A percentile compares a stretch with the other conserved stretches of the same genome.
Evolutionary conservation across 352 stramenopile genomes (phyloP).

Genomic region (Globisporangium yorkense): DNA sequence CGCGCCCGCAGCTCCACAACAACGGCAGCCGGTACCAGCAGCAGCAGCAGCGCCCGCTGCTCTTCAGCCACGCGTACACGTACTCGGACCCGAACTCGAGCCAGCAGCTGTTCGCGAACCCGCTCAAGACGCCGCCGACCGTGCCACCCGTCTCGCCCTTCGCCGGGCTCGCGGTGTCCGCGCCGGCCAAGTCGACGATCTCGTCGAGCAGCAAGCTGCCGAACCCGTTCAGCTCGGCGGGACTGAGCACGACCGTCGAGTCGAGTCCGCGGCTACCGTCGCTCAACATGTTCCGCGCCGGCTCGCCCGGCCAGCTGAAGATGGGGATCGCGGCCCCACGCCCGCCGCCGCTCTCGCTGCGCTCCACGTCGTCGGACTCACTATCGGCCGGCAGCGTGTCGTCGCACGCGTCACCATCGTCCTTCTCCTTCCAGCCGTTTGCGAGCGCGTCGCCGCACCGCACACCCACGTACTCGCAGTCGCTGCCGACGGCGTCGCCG

Average conservation of each 20-base stretch:
- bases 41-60: slow-evolving; percentile 16
- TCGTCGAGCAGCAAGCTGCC: slow-evolving; percentile 22
- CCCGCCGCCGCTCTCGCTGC: slow-evolving; percentile 50
- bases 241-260: slow-evolving; percentile 39
- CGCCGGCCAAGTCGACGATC: slow-evolving; percentile 41
- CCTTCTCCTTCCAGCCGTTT: slow-evolving; percentile 40
- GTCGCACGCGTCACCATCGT: slow-evolving; percentile 17
- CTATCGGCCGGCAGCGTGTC: slow-evolving; percentile 33
- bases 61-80: slow-evolving; percentile 48
- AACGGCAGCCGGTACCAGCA: slow-evolving; percentile 22
- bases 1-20: slow-evolving; percentile 31
- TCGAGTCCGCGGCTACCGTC: slow-evolving; percentile 61
- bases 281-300: slow-evolving; percentile 59
- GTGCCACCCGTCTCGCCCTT: slow-evolving; percentile 64
- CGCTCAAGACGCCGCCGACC: slow-evolving; percentile 39
- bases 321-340: slow-evolving; percentile 49
- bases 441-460: slow-evolving; percentile 22
- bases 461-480: slow-evolving; percentile 58
- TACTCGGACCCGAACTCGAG: slow-evolving; percentile 50
- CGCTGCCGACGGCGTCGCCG: slow-evolving; percentile 56
- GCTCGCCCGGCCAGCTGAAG: slow-evolving; percentile 58
- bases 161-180: slow-evolving; percentile 62
- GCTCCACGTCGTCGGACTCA: slow-evolving; percentile 47
- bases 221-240: slow-evolving; percentile 43
- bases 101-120: slow-evolving; percentile 22